Base-by-base conservation (phyloP, 2,329 filamentous ascomycete species). In the Sporothrix sp. region DNA sequence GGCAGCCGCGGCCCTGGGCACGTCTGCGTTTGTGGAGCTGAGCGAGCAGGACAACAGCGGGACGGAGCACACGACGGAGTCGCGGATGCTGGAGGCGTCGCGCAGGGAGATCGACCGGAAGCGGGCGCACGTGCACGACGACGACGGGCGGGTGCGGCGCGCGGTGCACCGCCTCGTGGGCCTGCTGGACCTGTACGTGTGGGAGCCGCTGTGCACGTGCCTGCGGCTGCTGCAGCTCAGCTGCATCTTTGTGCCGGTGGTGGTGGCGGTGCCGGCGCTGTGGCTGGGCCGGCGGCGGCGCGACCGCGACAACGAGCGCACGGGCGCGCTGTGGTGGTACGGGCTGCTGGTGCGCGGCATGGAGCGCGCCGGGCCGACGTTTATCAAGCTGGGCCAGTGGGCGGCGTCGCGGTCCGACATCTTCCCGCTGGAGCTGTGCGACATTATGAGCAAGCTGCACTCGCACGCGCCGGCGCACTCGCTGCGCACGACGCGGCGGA, bases 321-420 rank as follows among this genome's bases (percentile, higher is more conserved):
- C 71, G 6, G 91, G 93, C 1, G 90, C 90, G 0, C 62, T 97
- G 3, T 95, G 87, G 88, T 98, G 93, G 93, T 98, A 96, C 69
- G 73, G 73, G 3, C 93, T 95, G 61, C 68, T 98, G 35, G 89
- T 97, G 9, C 77, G 74, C 52, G 77, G 85, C 25, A 97, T 98
- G 93, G 91, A 98, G 68, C 76, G 82, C 62, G 88, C 91, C 16
- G 93, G 93, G 0, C 90, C 93, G 39, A 89, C 93, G 0, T 98
- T 98, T 63, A 98, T 98, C 70, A 98, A 98, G 82, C 79, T 98
- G 50, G 93, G 93, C 14, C 93, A 98, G 81, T 98, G 93, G 93
- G 93, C 93, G 16, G 93, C 93, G 3, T 97, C 93, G 5, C 78
- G 93, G 63, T 87, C 90, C 37, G 93, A 98, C 67, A 95, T 98